Evolutionary conservation across 345 rosid species (phyloP), one percentile per base, ranked within the genome.

Genomic region (Eucalyptus sp.): DNA sequence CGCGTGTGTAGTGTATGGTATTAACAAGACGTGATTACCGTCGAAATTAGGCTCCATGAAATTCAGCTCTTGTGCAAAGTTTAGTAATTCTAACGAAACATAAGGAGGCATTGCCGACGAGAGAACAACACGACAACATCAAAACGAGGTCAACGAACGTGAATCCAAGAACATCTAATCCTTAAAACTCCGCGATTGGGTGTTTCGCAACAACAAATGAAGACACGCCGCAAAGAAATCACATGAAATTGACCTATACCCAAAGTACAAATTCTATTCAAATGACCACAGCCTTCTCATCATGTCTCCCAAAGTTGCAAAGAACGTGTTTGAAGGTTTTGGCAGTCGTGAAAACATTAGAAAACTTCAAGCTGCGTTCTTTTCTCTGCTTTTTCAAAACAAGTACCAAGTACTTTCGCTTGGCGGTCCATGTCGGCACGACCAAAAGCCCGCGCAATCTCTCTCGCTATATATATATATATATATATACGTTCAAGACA

Each of bases 341-440:
- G 29, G 8, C 14, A n/a, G 14, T 9, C 44, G 25, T 17, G 16
- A 15, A 9, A 48, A 76, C 48, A 41, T 43, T 41, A 6, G 13
- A 71, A 41, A 20, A 5, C 1, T 11, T 20, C 15, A 6, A 76
- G 29, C 2, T 18, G 14, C 7, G 16, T 16, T 41, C 84, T 76
- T 76, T 86, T 16, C 5, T 50, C 27, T 15, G 33, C 29, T 2
- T 8, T 37, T 51, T 50, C 62, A 56, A 33, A 86, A 86, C 60
- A 87, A 86, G 80, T 88, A 79, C 93, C 83, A 18, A 60, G 91
- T 66, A 91, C 71, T 87, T 92, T 92, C 91, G 86, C 90, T 15
- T 9, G 44, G 22, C 22, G 58, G 52, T 31, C 27, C 3, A 83
- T 52, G 49, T 83, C 14, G 33, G 86, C 49, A 41, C 76, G 76